Conservation (phyloP, 2,329 filamentous ascomycete species). For the Aureobasidium sp. region DNA sequence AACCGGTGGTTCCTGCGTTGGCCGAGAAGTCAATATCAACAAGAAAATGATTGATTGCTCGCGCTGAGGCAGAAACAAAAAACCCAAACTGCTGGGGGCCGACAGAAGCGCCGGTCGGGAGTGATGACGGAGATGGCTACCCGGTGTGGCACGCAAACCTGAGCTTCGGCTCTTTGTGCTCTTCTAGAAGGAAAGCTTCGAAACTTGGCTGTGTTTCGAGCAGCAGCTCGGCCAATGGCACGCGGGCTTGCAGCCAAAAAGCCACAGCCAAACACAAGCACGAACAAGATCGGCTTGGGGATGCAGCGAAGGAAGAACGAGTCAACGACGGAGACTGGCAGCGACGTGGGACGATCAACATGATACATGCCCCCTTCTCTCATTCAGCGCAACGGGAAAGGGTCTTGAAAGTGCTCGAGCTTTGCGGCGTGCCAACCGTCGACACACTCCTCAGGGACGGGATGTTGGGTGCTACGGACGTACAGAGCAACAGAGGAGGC, state of each 20-base stretch:
- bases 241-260: neutral
- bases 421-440: neutral
- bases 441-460: neutral
- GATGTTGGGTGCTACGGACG: neutral
- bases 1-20: neutral
- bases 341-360: slow-evolving; percentile 4
- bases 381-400: neutral
- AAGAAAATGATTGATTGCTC: neutral
- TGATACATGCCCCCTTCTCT: slow-evolving; percentile 7
- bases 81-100: slow-evolving; percentile 1
- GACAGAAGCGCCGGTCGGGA: slow-evolving; percentile 6
- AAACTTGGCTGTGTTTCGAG: slow-evolving; percentile 7
- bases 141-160: neutral
- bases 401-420: slow-evolving; percentile 1
- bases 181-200: slow-evolving; percentile 10
- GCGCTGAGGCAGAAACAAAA: neutral
- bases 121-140: slow-evolving; percentile 1
- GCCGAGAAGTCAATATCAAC: neutral
- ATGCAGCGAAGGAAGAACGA: neutral
- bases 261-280: slow-evolving; percentile 5
- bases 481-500: neutral
- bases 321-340: neutral
- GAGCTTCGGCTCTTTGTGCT: slow-evolving; percentile 1
- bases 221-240: slow-evolving; percentile 2
- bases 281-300: neutral